Base-by-base conservation (phyloP, 2,329 filamentous ascomycete genomes). In the Xylariales sp. region DNA sequence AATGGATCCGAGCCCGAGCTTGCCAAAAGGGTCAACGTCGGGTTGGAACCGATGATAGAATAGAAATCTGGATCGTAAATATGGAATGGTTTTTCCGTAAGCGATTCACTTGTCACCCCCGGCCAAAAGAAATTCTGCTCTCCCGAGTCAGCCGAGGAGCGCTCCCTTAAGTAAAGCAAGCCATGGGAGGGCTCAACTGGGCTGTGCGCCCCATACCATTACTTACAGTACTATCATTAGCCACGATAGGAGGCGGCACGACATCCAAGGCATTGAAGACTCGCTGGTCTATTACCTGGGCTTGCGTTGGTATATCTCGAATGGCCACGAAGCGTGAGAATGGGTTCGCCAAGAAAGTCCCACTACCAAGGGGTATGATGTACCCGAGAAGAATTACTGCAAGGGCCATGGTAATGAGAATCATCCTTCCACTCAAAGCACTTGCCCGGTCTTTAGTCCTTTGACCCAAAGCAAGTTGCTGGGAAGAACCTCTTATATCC, bases 1-100 rank as follows among this genome's bases (percentile, higher is more conserved):
- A 74, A 47, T 0, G 70, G 70, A 32, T 74, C 61, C 0, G 52
- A 55, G 0, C 58, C 63, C 0, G 66, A 61, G 5, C 64, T 57
- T 2, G 69, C 70, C 6, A 76, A 63, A 12, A 74, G 54, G 1
- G 73, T 73, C 43, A 77, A 50, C 0, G 69, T 67, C 0, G 74
- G 72, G 27, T 68, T 57, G 0, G 50, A 23, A 5, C 74, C 74
- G 15, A 78, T 64, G 6, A 78, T 59, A 18, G 67, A 56, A 33
- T 63, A 59, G 39, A 78, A 78, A 14, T 68, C 69, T 0, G 65
- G 53, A 33, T 76, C 67, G 45, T 74, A 78, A 39, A 75, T 55
- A 40, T 70, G 62, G 43, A 66, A 66, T 8, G 65, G 60, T 48
- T 56, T 66, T 15, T 56, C 59, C 2, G 42, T 38, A 2, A 71